Percentiles rank a stretch among this genome's conserved stretches.
phyloP scores from a whole-genome alignment of 768 basidiomycete species.

The Bullera alba region DNA sequence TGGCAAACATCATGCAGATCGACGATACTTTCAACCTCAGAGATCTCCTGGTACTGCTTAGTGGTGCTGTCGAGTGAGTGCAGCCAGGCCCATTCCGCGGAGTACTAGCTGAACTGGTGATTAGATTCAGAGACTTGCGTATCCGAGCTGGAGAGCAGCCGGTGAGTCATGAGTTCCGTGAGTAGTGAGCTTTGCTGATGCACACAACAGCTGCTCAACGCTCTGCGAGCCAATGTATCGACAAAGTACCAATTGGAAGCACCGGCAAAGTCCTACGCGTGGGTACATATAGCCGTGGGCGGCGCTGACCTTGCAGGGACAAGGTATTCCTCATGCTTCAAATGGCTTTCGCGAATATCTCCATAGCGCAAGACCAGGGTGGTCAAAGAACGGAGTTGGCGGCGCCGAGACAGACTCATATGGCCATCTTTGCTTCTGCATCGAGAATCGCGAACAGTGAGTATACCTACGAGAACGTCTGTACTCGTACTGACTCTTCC shows the following conservation, averaged over 20 bases:
- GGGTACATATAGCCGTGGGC: background rate
- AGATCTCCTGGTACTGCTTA: conserved; percentile 19
- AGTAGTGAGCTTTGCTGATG: conserved; percentile 52
- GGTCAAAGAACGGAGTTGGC: conserved; percentile 59
- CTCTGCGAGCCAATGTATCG: conserved; percentile 52
- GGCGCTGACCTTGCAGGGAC: conserved; percentile 48
- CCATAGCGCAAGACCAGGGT: conserved; percentile 53
- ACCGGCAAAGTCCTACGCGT: conserved; percentile 59
- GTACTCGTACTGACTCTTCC: background rate
- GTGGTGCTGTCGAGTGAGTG: conserved; percentile 26
- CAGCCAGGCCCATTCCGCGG: background rate
- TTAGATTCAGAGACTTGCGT: conserved; percentile 32
- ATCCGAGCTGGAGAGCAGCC: conserved; percentile 31
- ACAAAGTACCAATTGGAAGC: conserved; percentile 65
- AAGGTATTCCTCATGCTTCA: conserved; percentile 78
- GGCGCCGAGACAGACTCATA: conserved; percentile 56
- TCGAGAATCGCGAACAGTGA: conserved; percentile 68
- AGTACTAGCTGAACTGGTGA: background rate
- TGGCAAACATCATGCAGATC: conserved; percentile 24
- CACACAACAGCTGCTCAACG: conserved; percentile 46
- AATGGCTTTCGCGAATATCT: conserved; percentile 49
- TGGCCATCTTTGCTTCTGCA: conserved; percentile 67
- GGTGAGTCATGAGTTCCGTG: conserved; percentile 6
- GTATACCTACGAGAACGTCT: background rate
- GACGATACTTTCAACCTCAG: conserved; percentile 8